Evolutionary conservation across 768 basidiomycete genomes (phyloP).

Genomic region (Tricholoma matsutake): DNA sequence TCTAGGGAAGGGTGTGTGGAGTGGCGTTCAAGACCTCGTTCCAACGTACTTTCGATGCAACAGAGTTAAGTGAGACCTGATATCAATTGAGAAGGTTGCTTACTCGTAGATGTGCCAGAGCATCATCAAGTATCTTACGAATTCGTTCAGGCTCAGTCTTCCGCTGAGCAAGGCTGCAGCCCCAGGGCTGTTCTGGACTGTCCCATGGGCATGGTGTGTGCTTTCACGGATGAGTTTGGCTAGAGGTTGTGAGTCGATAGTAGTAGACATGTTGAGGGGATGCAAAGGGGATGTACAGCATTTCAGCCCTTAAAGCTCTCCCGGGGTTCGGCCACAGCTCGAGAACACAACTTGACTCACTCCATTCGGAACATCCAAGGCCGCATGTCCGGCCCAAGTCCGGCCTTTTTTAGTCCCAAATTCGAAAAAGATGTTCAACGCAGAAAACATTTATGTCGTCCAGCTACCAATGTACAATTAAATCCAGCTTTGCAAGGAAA

Average conservation of each 20-base stretch:
- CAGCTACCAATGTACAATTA: no score
- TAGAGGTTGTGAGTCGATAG: slow-evolving; percentile 40
- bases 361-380: no score
- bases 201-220: slow-evolving; percentile 53
- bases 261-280: slow-evolving; percentile 24
- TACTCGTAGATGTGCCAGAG: slow-evolving; percentile 80
- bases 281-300: no score
- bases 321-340: no score
- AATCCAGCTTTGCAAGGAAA: no score
- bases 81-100: slow-evolving; percentile 22
- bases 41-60: slow-evolving; percentile 42
- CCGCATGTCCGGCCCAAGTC: no score
- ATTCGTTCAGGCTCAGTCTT: slow-evolving; percentile 58
- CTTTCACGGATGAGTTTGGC: slow-evolving; percentile 46
- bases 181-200: slow-evolving; percentile 53
- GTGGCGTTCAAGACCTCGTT: slow-evolving; percentile 56
- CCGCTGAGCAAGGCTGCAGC: slow-evolving; percentile 58
- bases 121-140: slow-evolving; percentile 69
- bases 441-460: no score
- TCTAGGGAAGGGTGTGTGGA: slow-evolving; percentile 59
- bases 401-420: no score
- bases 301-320: no score
- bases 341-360: no score
- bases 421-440: no score
- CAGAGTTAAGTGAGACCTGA: neutral